phyloP scores from a whole-genome alignment of 2,329 filamentous ascomycete genomes.

The Aspergillus sp. region DNA sequence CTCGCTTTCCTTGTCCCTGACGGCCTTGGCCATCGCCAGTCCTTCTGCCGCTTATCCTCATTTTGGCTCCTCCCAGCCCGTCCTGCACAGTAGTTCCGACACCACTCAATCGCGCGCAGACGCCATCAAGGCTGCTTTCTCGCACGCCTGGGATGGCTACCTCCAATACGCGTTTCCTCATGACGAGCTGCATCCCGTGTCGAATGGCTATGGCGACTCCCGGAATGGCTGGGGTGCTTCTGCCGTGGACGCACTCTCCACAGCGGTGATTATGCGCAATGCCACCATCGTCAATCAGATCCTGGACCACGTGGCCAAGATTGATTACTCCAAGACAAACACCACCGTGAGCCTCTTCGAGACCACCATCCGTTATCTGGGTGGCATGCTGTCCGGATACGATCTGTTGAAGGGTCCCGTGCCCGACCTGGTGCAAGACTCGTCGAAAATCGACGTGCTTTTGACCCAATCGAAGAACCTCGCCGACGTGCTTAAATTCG shows the following conservation, averaged over 20 bases:
- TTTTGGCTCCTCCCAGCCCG: constrained; percentile 10
- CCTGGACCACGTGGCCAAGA: constrained; percentile 66
- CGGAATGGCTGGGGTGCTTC: constrained; percentile 83
- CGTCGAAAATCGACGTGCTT: constrained; percentile 57
- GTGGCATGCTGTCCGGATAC: constrained; percentile 72
- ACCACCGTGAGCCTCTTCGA: constrained; percentile 76
- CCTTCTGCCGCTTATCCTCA: constrained; percentile 26
- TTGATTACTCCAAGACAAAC: constrained; percentile 68
- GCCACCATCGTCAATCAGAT: constrained; percentile 68
- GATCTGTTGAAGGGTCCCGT: constrained; percentile 69
- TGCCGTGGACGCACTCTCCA: constrained; percentile 77
- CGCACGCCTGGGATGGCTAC: constrained; percentile 72
- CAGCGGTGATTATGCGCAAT: constrained; percentile 75
- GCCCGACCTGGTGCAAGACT: constrained; percentile 51
- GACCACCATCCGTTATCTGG: constrained; percentile 86
- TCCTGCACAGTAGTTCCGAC: constrained; percentile 14
- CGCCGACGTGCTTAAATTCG: constrained; percentile 72
- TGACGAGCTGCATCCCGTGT: constrained; percentile 71
- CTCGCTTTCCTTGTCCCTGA: constrained; percentile 27
- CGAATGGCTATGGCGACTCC: constrained; percentile 66
- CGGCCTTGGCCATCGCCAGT: constrained; percentile 26
- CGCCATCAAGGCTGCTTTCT: constrained; percentile 69
- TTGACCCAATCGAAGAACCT: constrained; percentile 68
- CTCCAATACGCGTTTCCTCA: constrained; percentile 73
- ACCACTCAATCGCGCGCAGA: constrained; percentile 48